Evolutionary conservation across 2,329 filamentous ascomycete species (phyloP), one percentile per base, ranked within the genome.

Genomic region (Microdochium paspali): DNA sequence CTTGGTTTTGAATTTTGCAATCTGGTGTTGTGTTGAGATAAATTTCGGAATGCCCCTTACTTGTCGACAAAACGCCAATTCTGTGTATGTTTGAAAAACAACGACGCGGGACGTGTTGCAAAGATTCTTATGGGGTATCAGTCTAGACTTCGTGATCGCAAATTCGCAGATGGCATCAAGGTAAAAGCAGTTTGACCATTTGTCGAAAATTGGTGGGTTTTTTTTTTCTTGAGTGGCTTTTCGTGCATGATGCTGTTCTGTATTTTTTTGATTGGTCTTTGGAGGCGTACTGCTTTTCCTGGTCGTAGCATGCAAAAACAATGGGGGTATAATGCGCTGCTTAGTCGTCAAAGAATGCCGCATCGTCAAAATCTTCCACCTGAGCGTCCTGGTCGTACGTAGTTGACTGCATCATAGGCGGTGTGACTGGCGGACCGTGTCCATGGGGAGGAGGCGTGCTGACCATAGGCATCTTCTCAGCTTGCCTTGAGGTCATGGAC

Each of bases 361-460:
- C 72, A 59, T 80, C 76, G 56, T 80, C 76, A 63, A 79, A 79
- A 47, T 78, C 74, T 49, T 73, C 78, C 3, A 74, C 70, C 31
- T 73, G 73, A 6, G 80, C 80, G 60, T 84, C 80, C 25, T 71
- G 71, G 58, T 84, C 80, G 59, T 84, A 84, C 26, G 70, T 71
- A 50, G 70, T 72, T 28, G 72, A 62, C 28, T 69, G 69, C 74
- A 80, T 78, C 76, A 83, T 82, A 0, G 78, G 78, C 24, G 80
- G 79, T 47, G 80, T 84, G 51, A 74, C 67, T 5, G 76, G 77
- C 40, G 67, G 66, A 54, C 55, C 57, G 51, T 58, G 54, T 52
- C 66, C 61, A 23, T 64, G 68, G 21, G 67, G 68, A 46, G 68
- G 66, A 2, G 77, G 71, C 12, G 71, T 73, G 24, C 60, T 66